Base-by-base conservation (phyloP, 108 stramenopile species). In the Aureococcus anophagefferens region DNA sequence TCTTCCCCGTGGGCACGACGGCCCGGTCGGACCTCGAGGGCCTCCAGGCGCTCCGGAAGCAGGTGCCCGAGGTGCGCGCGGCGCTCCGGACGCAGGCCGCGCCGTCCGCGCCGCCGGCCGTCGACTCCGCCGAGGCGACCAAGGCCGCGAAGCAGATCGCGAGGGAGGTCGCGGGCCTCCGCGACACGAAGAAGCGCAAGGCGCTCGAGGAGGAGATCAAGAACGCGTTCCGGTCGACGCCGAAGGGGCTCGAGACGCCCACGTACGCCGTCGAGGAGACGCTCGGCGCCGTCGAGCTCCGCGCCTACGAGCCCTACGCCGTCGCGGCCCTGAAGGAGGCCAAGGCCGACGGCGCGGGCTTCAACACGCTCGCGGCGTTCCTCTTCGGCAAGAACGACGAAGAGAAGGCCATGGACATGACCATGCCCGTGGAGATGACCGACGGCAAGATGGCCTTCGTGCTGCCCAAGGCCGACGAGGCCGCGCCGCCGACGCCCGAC, bases 391-490 rank as follows among this genome's bases (percentile, higher is more conserved):
- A 40, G 25, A 68, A 68, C 40, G 36, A 40, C 7, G 63, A 31
- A 9, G 30, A 29, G 15, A 63, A 63, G 63, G 30, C n/a, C 30
- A 68, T 68, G 67, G 36, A 40, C n/a, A 68, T 68, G 67, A 68
- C 67, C 13, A 68, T 40, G 14, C 67, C 67, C 5, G 67, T 68
- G 11, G 37, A 44, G 28, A 68, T 40, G n/a, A 13, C 40, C 40
- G 67, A 68, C 36, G 67, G 67, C 16, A 45, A 29, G 37, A 68
- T 68, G 67, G 33, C 67, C 30, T 68, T 68, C 25, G 44, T 68
- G 5, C 30, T 68, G 28, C 17, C 21, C 13, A 40, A 21, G 25
- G 67, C 36, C n/a, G 67, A 30, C 21, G 67, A 40, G 29, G 40
- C 5, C 13, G 40, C 40, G 40, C 67, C 67, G 21, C 67, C 67